Evolutionary conservation across 169 alveolate genomes (phyloP), one percentile per base, ranked within the genome.

Genomic region (Fabrea salina): DNA sequence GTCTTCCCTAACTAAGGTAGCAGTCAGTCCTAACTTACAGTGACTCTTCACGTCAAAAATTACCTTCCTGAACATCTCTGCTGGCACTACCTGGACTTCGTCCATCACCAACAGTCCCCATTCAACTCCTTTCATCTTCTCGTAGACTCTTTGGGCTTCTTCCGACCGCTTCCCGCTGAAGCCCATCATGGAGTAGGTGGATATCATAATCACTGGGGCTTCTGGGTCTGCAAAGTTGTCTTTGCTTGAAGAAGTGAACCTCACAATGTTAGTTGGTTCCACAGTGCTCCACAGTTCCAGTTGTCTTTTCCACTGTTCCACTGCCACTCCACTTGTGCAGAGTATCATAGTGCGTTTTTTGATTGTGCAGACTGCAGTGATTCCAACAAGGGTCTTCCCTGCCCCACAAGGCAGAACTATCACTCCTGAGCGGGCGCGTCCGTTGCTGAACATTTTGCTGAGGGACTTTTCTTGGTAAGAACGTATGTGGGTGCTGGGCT

Each of bases 321-420:
- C 99, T 32, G 97, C 98, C 70, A 89, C 97, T 25, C 98, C 98
- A 89, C 92, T 89, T 1, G 95, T 89, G 22, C 95, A 89, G 27
- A 90, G 58, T 50, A 98, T 97, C 66, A 98, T 89, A 0, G 97
- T 87, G 27, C 99, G 93, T 75, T 97, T 96, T 86, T 98, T 95
- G 40, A 98, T 95, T 5, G 99, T 97, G 78, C 98, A 93, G 41
- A 98, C 97, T n/a, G 99, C 99, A 35, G 98, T 95, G 5, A 98
- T 97, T 32, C 99, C 99, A n/a, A 99, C 98, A 54, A 98, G 79
- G 0, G 99, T 98, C 87, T 98, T 98, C 3, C 99, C 99, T 11
- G 99, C 99, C 13, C 99, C 99, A 90, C 99, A 98, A 1, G 99
- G 99, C 40, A 98, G 89, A 13, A 98, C 99, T 66, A 98, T 97